Evolutionary conservation across 1,284 basidiomycete genomes (phyloP), one percentile per base, ranked within the genome.

Genomic region (Anthracocystis walkeri): DNA sequence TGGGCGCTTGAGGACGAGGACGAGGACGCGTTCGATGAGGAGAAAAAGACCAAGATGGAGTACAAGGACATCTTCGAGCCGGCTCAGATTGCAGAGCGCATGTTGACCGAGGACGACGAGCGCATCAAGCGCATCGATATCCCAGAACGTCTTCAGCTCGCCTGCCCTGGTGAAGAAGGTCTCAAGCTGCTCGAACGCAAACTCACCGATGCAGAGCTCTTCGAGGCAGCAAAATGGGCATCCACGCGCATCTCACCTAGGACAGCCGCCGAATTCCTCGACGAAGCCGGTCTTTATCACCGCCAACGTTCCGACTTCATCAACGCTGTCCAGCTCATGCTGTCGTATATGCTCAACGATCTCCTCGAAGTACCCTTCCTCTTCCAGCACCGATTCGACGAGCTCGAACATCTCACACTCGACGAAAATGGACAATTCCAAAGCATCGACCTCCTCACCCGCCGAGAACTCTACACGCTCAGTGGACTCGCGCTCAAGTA

Each of bases 11-110:
- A 95, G n/a, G 82, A 75, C 23, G 81, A 82, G 18, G 77, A 78
- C 2, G 77, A 74, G 27, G 74, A 75, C 16, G 71, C 56, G 3
- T 66, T 71, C 25, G 79, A 78, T 10, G 79, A 76, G 27, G 74
- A 71, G 4, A 79, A 68, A 48, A 74, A 79, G 75, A 91, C 92
- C 87, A 75, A 75, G 58, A 77, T 81, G 76, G 92, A 90, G 79
- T 93, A 95, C 81, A 91, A 93, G 81, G 96, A 98, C 86, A 94
- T 99, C 70, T 99, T 99, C 79, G 97, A 99, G 85, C 97, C 97
- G 0, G 93, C 95, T 7, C 94, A 98, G 88, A 98, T 99, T 83
- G 91, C 91, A 74, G 92, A 92, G 68, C 90, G 93, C 56, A 89
- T 95, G 87, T 87, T 99, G 48, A 97, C 95, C 4, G 94, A 96